A percentile compares a stretch with the other conserved stretches of the same genome.
phyloP scores from a whole-genome alignment of 495 filamentous ascomycete species.

The Polyplosphaeria fusca region DNA sequence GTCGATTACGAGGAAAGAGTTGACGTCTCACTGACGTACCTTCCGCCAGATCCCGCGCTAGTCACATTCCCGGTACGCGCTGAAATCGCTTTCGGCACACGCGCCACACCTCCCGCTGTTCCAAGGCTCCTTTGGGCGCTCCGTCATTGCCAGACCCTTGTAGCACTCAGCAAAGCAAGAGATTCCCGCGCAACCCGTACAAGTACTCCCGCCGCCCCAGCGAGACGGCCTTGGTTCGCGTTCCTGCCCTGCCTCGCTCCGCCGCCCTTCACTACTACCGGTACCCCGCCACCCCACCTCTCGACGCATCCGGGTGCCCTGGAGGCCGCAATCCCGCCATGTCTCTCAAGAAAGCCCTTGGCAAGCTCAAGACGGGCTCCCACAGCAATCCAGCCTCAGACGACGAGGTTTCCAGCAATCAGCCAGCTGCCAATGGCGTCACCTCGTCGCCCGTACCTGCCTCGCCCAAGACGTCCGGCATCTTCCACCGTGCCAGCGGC shows the following conservation, averaged over 20 bases:
- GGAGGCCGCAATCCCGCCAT: constrained; percentile 20
- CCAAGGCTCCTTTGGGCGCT: too few species aligned
- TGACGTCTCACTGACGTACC: constrained; percentile 14
- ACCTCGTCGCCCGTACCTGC: constrained; percentile 10
- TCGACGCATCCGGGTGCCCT: not conserved
- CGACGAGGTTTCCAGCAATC: constrained; percentile 25
- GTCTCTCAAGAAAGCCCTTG: constrained; percentile 41
- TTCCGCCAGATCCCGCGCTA: not conserved
- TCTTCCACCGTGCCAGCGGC: constrained; percentile 30
- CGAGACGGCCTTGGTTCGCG: not conserved
- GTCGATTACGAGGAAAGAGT: not conserved
- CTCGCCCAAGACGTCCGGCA: constrained; percentile 20
- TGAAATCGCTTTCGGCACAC: not conserved
- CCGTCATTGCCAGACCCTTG: too few species aligned
- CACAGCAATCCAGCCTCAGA: constrained; percentile 34
- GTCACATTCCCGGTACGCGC: not conserved
- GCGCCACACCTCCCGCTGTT: too few species aligned
- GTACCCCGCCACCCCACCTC: not conserved
- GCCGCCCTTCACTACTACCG: not conserved
- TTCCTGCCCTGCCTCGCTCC: not conserved
- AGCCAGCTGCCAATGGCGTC: constrained; percentile 17
- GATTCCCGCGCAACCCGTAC: not conserved
- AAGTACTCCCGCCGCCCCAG: not conserved
- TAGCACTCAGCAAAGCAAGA: too few species aligned
- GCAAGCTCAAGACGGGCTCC: constrained; percentile 36